phyloP scores from a whole-genome alignment of 2,329 filamentous ascomycete species.

The Botrytis galanthina region DNA sequence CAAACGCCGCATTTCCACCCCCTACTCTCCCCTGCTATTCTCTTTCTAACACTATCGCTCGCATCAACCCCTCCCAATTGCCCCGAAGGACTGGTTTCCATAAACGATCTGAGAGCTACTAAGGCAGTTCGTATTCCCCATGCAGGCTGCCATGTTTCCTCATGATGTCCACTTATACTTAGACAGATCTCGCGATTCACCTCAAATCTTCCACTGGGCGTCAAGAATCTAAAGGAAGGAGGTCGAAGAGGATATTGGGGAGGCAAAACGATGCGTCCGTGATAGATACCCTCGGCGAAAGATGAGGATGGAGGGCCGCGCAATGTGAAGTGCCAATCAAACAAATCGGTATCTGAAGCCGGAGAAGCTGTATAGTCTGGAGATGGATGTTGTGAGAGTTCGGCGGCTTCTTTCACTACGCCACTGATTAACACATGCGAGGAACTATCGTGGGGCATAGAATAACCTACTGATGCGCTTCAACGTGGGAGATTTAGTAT shows the following conservation, averaged over 20 bases:
- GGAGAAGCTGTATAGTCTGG: slow-evolving; percentile 83
- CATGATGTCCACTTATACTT: slow-evolving; percentile 89
- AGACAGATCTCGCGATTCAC: slow-evolving; percentile 96
- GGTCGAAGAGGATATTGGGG: slow-evolving; percentile 87
- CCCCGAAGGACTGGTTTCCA: slow-evolving; percentile 85
- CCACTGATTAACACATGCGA: slow-evolving; percentile 21
- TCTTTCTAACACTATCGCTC: slow-evolving; percentile 61
- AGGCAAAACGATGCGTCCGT: slow-evolving; percentile 90
- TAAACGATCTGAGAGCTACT: slow-evolving; percentile 77
- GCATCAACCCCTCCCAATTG: slow-evolving; percentile 89
- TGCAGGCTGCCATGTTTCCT: slow-evolving; percentile 97
- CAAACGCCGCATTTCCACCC: slow-evolving; percentile 70
- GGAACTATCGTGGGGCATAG: slow-evolving; percentile 12
- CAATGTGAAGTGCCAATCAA: slow-evolving; percentile 99
- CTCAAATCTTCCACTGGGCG: slow-evolving; percentile 89
- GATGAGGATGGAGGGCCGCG: slow-evolving; percentile 76
- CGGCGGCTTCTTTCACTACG: slow-evolving; percentile 82
- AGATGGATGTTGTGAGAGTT: slow-evolving; percentile 76
- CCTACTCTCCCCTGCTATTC: slow-evolving; percentile 65
- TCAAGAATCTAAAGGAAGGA: slow-evolving; percentile 92
- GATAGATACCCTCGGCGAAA: slow-evolving; percentile 70
- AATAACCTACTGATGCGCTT: slow-evolving; percentile 69
- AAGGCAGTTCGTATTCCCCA: slow-evolving; percentile 94
- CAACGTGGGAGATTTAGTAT: slow-evolving; percentile 78
- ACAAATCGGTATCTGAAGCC: slow-evolving; percentile 78